Conservation (phyloP, 257 asterid species). For the Anisodus tanguticus region DNA sequence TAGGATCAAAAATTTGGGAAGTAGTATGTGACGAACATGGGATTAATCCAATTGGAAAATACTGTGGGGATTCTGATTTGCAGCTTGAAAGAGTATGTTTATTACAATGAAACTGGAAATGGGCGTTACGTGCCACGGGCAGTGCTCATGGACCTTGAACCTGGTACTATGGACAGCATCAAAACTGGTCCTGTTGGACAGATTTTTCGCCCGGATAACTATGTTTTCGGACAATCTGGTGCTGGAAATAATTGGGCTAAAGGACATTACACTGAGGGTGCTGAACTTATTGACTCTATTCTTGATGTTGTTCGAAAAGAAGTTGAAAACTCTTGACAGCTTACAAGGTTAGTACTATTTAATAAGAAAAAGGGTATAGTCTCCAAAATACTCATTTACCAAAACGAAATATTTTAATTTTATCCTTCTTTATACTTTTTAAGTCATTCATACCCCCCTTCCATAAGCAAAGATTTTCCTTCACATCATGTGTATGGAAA, state of each 20-base stretch:
- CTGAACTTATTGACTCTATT: conserved; percentile 41
- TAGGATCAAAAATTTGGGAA: conserved; percentile 46
- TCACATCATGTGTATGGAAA: no score
- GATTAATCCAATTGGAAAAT: conserved; percentile 40
- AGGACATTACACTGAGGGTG: conserved; percentile 42
- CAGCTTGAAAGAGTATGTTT: conserved; percentile 44
- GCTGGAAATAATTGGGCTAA: conserved; percentile 48
- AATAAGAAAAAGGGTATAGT: background rate
- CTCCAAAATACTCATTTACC: no score
- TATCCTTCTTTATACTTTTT: background rate
- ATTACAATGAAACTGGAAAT: conserved; percentile 39
- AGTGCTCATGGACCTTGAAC: conserved; percentile 43
- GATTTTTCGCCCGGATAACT: conserved; percentile 41
- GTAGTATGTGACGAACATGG: conserved; percentile 43
- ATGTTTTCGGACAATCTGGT: conserved; percentile 40
- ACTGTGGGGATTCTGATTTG: conserved; percentile 31
- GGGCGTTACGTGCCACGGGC: conserved; percentile 42
- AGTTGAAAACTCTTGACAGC: conserved; percentile 41
- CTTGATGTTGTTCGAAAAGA: conserved; percentile 45
- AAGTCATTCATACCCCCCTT: background rate
- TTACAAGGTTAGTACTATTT: conserved; percentile 32
- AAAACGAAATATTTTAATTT: background rate
- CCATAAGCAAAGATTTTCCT: no score
- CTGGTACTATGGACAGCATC: conserved; percentile 42
- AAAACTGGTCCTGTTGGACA: conserved; percentile 38